phyloP scores from a whole-genome alignment of 169 alveolate species.

The Plasmodium malariae region DNA sequence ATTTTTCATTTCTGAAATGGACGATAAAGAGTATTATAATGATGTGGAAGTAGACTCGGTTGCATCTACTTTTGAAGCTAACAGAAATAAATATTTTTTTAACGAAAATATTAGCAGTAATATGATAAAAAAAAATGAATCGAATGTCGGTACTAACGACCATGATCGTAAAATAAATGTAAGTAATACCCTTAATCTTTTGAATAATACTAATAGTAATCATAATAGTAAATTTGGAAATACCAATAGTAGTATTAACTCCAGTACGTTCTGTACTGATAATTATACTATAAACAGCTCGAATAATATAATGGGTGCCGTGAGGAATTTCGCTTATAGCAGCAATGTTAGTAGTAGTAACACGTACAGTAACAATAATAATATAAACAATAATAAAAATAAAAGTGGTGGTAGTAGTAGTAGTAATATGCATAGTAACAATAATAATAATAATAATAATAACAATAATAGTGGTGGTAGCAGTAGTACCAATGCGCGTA shows the following conservation, averaged over 20 bases:
- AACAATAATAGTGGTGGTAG: background rate
- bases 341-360: background rate
- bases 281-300: background rate
- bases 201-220: background rate
- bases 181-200: background rate
- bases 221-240: background rate
- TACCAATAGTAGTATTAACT: background rate
- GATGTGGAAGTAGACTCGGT: conserved; percentile 18
- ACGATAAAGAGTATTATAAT: conserved; percentile 13
- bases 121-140: background rate
- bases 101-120: background rate
- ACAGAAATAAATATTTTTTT: background rate
- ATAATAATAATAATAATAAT: background rate
- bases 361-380: too few relatives aligned
- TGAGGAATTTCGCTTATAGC: background rate
- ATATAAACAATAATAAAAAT: background rate
- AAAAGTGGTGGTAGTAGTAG: background rate
- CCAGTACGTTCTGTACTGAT: background rate
- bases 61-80: conserved; percentile 15
- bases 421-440: background rate
- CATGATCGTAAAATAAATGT: background rate
- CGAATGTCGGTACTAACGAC: background rate
- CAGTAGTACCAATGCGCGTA: background rate
- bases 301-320: background rate
- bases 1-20: conserved; percentile 24